These are phyloP conservation scores for Calonectria multiphialidica DNA, from an alignment of 2,329 filamentous ascomycete genomes.

Conservation along the genomic window DNA sequence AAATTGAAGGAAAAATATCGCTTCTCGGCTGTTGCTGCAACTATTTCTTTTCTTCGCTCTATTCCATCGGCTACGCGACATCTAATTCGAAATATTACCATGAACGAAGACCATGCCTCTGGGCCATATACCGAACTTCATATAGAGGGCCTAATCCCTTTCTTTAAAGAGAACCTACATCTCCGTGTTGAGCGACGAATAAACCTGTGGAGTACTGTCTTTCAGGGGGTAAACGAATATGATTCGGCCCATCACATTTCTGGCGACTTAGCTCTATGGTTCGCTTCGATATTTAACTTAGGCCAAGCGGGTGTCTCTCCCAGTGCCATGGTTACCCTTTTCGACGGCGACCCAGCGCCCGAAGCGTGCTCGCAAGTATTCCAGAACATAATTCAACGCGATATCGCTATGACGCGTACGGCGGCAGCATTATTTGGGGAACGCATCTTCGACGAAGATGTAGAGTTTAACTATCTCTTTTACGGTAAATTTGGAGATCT, in stretches of 20 bases:
- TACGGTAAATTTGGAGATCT: background rate
- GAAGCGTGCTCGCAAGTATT: background rate
- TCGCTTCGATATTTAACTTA: background rate
- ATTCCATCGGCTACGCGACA: background rate
- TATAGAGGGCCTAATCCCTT: conserved; percentile 11
- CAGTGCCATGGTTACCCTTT: background rate
- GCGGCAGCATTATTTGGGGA: background rate
- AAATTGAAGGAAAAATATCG: background rate
- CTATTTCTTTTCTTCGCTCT: conserved; percentile 17
- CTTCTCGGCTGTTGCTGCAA: conserved; percentile 25
- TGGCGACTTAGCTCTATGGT: conserved; percentile 17
- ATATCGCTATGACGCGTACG: background rate
- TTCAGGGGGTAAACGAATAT: background rate
- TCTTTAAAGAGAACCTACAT: conserved; percentile 11
- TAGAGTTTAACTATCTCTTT: background rate
- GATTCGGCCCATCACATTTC: background rate
- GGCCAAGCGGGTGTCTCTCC: background rate
- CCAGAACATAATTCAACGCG: background rate
- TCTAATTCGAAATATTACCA: background rate
- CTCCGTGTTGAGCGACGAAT: conserved; percentile 27
- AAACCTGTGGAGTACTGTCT: background rate
- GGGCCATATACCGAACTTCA: background rate
- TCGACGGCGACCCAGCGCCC: background rate
- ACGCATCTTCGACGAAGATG: background rate
- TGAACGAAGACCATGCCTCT: conserved; percentile 21